Evolutionary conservation across 78 protist genomes (phyloP).

Genomic region (Dictyostelium brefeldianum): DNA sequence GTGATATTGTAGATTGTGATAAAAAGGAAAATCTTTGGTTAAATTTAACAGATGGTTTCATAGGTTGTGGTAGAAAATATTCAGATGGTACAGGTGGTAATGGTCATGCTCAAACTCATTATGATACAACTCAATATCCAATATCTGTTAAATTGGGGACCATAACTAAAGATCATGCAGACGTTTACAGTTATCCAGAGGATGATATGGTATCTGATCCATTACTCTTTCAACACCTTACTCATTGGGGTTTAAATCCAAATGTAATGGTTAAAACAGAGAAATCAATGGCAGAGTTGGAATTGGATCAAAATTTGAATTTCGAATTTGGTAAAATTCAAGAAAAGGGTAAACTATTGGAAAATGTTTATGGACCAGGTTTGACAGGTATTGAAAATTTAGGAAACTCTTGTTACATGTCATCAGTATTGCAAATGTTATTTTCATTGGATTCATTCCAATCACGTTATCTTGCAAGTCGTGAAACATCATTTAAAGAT

Average conservation of each 20-base stretch:
- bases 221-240: constrained; percentile 90
- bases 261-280: constrained; percentile 89
- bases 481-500: constrained; percentile 43
- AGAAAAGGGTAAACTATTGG: constrained; percentile 89
- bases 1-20: constrained; percentile 53
- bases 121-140: constrained; percentile 85
- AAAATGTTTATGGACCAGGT: constrained; percentile 92
- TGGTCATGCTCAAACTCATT: constrained; percentile 94
- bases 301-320: constrained; percentile 88
- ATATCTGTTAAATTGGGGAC: constrained; percentile 98
- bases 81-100: constrained; percentile 94
- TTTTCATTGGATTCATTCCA: constrained; percentile 75
- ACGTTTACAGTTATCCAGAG: constrained; percentile 83
- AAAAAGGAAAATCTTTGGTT: constrained; percentile 93
- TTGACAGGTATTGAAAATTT: constrained; percentile 95
- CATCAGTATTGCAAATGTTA: constrained; percentile 91
- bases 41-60: constrained; percentile 93
- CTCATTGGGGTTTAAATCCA: constrained; percentile 95
- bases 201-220: constrained; percentile 92
- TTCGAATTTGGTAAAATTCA: constrained; percentile 87
- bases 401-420: constrained; percentile 95
- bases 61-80: constrained; percentile 93
- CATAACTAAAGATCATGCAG: constrained; percentile 89
- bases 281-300: constrained; percentile 94
- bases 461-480: constrained; percentile 21